These are phyloP conservation scores for Blastobotrys parvus DNA, from an alignment of 805 yeast genomes.

Conservation along the genomic window DNA sequence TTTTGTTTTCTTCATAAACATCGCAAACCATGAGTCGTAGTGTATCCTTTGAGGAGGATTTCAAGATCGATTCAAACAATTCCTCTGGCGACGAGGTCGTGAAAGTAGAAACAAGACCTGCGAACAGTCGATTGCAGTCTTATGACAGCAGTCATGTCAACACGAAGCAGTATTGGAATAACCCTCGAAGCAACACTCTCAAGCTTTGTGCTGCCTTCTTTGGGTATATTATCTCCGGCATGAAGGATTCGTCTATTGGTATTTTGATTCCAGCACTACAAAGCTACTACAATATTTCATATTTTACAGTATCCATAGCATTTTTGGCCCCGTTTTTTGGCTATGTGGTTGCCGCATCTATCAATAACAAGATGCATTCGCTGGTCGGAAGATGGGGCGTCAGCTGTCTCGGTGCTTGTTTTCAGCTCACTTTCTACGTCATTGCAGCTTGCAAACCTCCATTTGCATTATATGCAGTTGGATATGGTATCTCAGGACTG, in stretches of 20 bases:
- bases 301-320: slow-evolving; percentile 40
- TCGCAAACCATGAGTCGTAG: no score
- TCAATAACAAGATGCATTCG: slow-evolving; percentile 36
- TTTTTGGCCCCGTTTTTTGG: slow-evolving; percentile 49
- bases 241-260: background rate
- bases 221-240: background rate
- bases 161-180: background rate
- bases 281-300: slow-evolving; percentile 37
- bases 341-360: slow-evolving; percentile 44
- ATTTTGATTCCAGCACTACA: background rate
- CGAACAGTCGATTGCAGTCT: background rate
- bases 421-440: slow-evolving; percentile 33
- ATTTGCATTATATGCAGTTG: slow-evolving; percentile 32
- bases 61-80: no score
- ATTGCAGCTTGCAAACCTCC: slow-evolving; percentile 36
- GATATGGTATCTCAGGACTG: slow-evolving; percentile 40
- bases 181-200: slow-evolving; percentile 4
- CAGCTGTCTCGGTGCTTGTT: slow-evolving; percentile 28
- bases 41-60: no score
- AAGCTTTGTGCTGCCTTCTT: slow-evolving; percentile 8
- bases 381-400: slow-evolving; percentile 43
- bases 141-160: background rate
- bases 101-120: background rate
- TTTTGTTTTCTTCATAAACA: no score
- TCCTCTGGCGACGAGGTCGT: background rate